phyloP scores from a whole-genome alignment of 495 filamentous ascomycete species.

The Penicillium cosmopolitanum region DNA sequence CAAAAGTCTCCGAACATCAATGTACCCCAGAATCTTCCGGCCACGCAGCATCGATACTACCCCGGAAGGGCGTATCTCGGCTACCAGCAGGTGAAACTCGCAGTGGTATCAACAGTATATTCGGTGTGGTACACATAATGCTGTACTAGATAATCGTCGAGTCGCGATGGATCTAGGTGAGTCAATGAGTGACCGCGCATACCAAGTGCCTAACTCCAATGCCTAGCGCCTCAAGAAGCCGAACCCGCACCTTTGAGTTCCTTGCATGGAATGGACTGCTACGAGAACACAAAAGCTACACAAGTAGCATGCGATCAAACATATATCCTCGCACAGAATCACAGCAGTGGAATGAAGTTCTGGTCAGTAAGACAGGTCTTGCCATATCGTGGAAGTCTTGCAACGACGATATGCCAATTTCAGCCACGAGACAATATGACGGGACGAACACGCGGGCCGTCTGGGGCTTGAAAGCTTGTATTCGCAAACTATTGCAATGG shows the following conservation, averaged over 20 bases:
- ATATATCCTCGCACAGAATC: background rate
- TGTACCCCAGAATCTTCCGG: constrained; percentile 25
- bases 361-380: background rate
- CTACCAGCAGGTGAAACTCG: constrained; percentile 18
- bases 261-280: too few species aligned
- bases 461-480: constrained; percentile 11
- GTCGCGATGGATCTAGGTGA: too few species aligned
- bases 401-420: background rate
- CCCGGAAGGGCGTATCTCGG: constrained; percentile 8
- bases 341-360: too few species aligned
- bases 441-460: constrained; percentile 17
- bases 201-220: too few species aligned
- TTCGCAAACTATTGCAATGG: constrained; percentile 7
- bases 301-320: background rate
- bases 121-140: background rate
- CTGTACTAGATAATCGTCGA: too few species aligned
- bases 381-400: background rate
- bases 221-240: too few species aligned
- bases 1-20: background rate
- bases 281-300: too few species aligned
- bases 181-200: too few species aligned
- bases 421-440: constrained; percentile 10
- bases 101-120: background rate
- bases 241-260: too few species aligned
- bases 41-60: constrained; percentile 6